A percentile compares a stretch with the other conserved stretches of the same genome.
phyloP scores from a whole-genome alignment of 768 basidiomycete species.

The Mycena metata region DNA sequence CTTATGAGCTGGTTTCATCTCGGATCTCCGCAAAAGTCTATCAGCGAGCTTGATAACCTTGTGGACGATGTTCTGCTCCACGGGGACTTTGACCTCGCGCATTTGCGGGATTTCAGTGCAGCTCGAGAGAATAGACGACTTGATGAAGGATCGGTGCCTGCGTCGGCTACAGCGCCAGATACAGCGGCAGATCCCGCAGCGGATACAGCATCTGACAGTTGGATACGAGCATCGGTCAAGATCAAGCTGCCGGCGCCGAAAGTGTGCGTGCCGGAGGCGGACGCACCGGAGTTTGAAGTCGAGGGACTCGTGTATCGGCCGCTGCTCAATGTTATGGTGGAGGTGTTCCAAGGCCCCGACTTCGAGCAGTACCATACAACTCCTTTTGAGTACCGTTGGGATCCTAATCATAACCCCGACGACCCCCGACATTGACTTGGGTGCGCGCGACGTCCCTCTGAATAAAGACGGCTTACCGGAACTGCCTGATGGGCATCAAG shows the following conservation, averaged over 20 bases:
- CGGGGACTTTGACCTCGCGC: constrained; percentile 40
- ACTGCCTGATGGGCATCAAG: constrained; percentile 17
- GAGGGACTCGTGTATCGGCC: constrained; percentile 34
- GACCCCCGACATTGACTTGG: neutral
- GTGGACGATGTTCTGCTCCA: constrained; percentile 44
- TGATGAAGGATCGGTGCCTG: too few species aligned
- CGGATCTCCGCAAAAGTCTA: constrained; percentile 37
- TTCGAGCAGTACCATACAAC: constrained; percentile 30
- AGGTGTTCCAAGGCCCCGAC: constrained; percentile 9
- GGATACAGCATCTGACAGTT: too few species aligned
- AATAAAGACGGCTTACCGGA: constrained; percentile 3
- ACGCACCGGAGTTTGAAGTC: constrained; percentile 31
- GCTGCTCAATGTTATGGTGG: neutral
- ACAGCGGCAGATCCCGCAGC: too few species aligned
- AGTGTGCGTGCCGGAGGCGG: too few species aligned
- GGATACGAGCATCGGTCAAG: too few species aligned
- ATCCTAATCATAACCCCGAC: constrained; percentile 17
- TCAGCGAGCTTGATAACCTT: constrained; percentile 39
- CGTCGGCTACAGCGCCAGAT: too few species aligned
- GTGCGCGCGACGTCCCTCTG: neutral
- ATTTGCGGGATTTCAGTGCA: constrained; percentile 41
- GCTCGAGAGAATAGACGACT: constrained; percentile 34
- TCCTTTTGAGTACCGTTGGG: constrained; percentile 29
- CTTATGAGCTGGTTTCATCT: constrained; percentile 40
- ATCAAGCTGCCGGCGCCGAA: too few species aligned